Base-by-base conservation (phyloP, 495 filamentous ascomycete species). In the Pyrenopolyporus hunteri region DNA sequence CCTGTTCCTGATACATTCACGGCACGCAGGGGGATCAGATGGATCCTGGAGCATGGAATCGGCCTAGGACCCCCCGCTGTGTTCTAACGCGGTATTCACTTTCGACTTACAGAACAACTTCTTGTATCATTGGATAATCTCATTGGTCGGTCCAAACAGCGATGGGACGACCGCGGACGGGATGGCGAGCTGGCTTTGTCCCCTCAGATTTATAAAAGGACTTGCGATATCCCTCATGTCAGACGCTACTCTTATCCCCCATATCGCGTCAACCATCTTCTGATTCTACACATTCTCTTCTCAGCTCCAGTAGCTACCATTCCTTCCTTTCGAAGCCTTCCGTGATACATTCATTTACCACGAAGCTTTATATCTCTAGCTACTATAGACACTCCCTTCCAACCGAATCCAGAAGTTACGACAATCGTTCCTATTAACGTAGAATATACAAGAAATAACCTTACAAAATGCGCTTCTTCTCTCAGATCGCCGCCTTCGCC, bases 401-500 rank as follows among this genome's bases (percentile, higher is more conserved):
- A 47, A 37, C 23, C 16, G 22, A 53, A 39, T 33, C 33, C n/a
- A 58, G 33, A 64, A 59, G 35, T 36, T 32, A 57, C 29, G 17
- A 53, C 19, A 36, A 32, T 49, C 59, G 32, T 46, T 52, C 42
- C 44, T 47, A 63, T 36, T 17, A 43, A 67, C 6, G 39, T 23
- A 53, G 31, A 57, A 45, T 14, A 60, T 51, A 62, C 14, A 39
- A 35, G 50, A 40, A 59, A 35, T 25, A 62, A 47, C n/a, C 43
- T 29, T 60, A 56, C 59, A 76, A 70, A 31, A 76, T 77, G 74
- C 64, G 59, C 25, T 71, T 71, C 66, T 43, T 59, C 51, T 57
- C 65, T 31, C 67, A 60, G 49, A 42, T 67, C 50, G 50, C 67
- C 29, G 32, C 63, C 37, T 16, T 70, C 31, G 57, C 69, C 35